Evolutionary conservation across 257 asterid species (phyloP).

Genomic region (Ophiorrhiza pumila): DNA sequence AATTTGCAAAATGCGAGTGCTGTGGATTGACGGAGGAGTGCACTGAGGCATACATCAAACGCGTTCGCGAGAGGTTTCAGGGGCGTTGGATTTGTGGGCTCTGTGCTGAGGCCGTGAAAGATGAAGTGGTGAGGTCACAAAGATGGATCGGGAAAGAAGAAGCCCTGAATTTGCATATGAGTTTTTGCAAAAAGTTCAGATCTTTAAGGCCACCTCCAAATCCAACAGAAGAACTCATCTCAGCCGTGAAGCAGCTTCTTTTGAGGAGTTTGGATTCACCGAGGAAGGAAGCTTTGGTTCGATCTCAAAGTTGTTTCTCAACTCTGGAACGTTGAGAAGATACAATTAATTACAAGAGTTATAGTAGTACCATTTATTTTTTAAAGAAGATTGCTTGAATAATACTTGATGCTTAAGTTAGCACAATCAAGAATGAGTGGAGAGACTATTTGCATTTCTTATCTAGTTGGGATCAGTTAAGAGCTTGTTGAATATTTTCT

Average conservation of each 20-base stretch:
- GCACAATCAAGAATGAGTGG: no score
- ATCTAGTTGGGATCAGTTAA: no score
- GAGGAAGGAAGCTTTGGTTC: constrained; percentile 39
- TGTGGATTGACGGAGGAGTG: constrained; percentile 88
- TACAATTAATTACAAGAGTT: neutral
- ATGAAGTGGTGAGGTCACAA: constrained; percentile 54
- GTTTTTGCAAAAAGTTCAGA: constrained; percentile 61
- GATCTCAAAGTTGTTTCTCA: constrained; percentile 46
- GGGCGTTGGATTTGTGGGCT: constrained; percentile 94
- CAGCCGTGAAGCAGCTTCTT: constrained; percentile 69
- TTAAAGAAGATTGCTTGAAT: neutral
- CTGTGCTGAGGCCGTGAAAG: constrained; percentile 81
- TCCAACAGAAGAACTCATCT: constrained; percentile 53
- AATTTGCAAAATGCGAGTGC: constrained; percentile 62
- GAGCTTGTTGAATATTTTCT: no score
- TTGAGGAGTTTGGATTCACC: constrained; percentile 74
- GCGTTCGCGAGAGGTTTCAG: constrained; percentile 52
- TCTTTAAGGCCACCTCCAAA: constrained; percentile 50
- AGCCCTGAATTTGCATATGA: constrained; percentile 70
- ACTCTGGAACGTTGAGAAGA: constrained; percentile 32
- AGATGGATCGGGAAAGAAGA: constrained; percentile 53
- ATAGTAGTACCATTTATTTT: no score
- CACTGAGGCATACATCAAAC: constrained; percentile 56
- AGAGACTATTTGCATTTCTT: no score
- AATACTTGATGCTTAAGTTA: constrained; percentile 8